phyloP scores from a whole-genome alignment of 2,329 filamentous ascomycete species.

The Nigrograna mackinnonii region DNA sequence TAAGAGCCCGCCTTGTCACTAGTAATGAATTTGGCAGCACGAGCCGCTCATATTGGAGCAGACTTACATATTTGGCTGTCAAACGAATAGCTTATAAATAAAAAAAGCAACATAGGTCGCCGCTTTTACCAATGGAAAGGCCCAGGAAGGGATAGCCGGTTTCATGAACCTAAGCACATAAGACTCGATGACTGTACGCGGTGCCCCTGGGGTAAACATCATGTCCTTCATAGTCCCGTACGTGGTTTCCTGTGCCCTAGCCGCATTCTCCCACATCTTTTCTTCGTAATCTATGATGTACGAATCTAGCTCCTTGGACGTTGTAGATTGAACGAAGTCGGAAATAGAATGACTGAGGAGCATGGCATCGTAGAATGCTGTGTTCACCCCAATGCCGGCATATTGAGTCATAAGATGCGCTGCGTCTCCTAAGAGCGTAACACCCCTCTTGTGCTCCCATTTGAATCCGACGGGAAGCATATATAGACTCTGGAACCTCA shows the following conservation, averaged over 20 bases:
- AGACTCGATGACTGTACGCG: slow-evolving; percentile 47
- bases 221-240: slow-evolving; percentile 52
- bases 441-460: slow-evolving; percentile 39
- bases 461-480: slow-evolving; percentile 44
- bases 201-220: slow-evolving; percentile 53
- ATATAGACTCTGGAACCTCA: slow-evolving; percentile 33
- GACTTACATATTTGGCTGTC: too few species aligned
- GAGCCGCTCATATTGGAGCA: too few species aligned
- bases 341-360: slow-evolving; percentile 38
- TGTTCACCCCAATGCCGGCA: slow-evolving; percentile 43
- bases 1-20: too few species aligned
- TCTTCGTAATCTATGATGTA: slow-evolving; percentile 37
- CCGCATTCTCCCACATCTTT: slow-evolving; percentile 43
- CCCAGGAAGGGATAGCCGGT: slow-evolving; percentile 15
- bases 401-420: slow-evolving; percentile 45
- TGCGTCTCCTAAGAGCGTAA: slow-evolving; percentile 47
- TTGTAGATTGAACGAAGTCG: slow-evolving; percentile 14
- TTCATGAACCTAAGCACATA: slow-evolving; percentile 24
- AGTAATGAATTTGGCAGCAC: too few species aligned
- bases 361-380: slow-evolving; percentile 40
- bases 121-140: slow-evolving; percentile 14
- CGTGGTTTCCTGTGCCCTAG: slow-evolving; percentile 35
- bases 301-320: slow-evolving; percentile 20
- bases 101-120: slow-evolving; percentile 19
- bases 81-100: slow-evolving; percentile 21